Percentiles rank a stretch among this genome's conserved stretches.
These are phyloP conservation scores for Cantharellus cinnabarinus DNA, from an alignment of 768 basidiomycete genomes.

Conservation along the genomic window DNA sequence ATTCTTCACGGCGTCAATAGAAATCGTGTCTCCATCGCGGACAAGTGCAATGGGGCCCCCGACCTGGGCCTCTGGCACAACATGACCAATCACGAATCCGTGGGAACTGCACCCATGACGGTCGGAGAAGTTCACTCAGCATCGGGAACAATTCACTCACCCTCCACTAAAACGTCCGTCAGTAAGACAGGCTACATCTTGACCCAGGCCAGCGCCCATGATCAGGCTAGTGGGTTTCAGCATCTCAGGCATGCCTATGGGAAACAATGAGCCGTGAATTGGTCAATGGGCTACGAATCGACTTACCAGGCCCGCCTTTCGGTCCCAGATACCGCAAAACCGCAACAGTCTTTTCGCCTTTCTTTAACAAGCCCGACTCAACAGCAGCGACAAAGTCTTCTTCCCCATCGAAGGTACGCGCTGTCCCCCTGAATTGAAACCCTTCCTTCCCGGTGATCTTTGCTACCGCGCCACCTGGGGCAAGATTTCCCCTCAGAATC, in stretches of 20 bases:
- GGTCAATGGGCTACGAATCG: background rate
- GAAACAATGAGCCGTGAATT: background rate
- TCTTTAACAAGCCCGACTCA: conserved; percentile 69
- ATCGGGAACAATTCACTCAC: conserved; percentile 26
- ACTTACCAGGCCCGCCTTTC: conserved; percentile 75
- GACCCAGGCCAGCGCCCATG: conserved; percentile 93
- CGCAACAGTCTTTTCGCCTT: conserved; percentile 91
- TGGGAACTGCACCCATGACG: conserved; percentile 41
- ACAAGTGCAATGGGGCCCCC: conserved; percentile 88
- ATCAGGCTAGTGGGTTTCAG: conserved; percentile 92
- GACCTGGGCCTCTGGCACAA: conserved; percentile 87
- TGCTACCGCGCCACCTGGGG: conserved; percentile 86
- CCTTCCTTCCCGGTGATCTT: conserved; percentile 97
- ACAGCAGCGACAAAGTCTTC: conserved; percentile 75
- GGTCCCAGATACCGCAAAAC: conserved; percentile 93
- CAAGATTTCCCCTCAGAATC: conserved; percentile 79
- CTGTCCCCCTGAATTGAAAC: conserved; percentile 71
- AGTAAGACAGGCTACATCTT: conserved; percentile 91
- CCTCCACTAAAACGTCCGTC: conserved; percentile 98
- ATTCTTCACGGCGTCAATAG: conserved; percentile 77
- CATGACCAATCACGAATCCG: conserved; percentile 92
- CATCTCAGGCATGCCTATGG: conserved; percentile 95
- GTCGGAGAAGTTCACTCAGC: conserved; percentile 5
- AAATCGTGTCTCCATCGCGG: conserved; percentile 67
- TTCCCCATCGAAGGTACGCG: conserved; percentile 82